These are phyloP conservation scores for Pulveroboletus ravenelii DNA, from an alignment of 768 basidiomycete species.

Conservation along the genomic window DNA sequence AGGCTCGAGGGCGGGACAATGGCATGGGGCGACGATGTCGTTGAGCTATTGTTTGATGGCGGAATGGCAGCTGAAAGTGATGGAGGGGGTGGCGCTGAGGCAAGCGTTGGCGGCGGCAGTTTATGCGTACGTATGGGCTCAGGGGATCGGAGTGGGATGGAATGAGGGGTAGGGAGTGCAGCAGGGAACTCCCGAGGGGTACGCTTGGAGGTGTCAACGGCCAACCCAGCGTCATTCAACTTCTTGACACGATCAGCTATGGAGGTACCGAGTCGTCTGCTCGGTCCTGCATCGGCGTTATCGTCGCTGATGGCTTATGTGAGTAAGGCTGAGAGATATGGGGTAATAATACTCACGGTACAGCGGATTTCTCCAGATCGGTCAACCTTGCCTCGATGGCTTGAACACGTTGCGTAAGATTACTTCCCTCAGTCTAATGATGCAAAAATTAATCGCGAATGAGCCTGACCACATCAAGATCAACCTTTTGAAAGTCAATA, in stretches of 20 bases:
- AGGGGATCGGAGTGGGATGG: slow-evolving; percentile 27
- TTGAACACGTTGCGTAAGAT: slow-evolving; percentile 39
- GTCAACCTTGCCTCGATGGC: slow-evolving; percentile 43
- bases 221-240: slow-evolving; percentile 67
- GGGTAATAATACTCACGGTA: slow-evolving; percentile 24
- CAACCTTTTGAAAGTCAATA: slow-evolving; percentile 59
- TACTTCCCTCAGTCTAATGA: slow-evolving; percentile 35
- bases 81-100: slow-evolving; percentile 27
- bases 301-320: slow-evolving; percentile 14
- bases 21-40: slow-evolving; percentile 50
- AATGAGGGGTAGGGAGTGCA: slow-evolving; percentile 29
- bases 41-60: slow-evolving; percentile 28
- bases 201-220: slow-evolving; percentile 53
- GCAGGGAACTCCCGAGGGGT: slow-evolving; percentile 49
- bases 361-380: slow-evolving; percentile 39
- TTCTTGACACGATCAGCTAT: slow-evolving; percentile 81
- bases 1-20: slow-evolving; percentile 67
- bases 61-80: slow-evolving; percentile 8
- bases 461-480: slow-evolving; percentile 21
- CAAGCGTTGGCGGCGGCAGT: slow-evolving; percentile 37
- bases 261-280: slow-evolving; percentile 51
- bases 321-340: slow-evolving; percentile 5
- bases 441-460: slow-evolving; percentile 9
- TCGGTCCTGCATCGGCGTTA: slow-evolving; percentile 30
- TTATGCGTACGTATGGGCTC: slow-evolving; percentile 34